Percentiles rank a stretch among this genome's conserved stretches.
phyloP scores from a whole-genome alignment of 2,329 filamentous ascomycete genomes.

The Colletotrichum costaricense region DNA sequence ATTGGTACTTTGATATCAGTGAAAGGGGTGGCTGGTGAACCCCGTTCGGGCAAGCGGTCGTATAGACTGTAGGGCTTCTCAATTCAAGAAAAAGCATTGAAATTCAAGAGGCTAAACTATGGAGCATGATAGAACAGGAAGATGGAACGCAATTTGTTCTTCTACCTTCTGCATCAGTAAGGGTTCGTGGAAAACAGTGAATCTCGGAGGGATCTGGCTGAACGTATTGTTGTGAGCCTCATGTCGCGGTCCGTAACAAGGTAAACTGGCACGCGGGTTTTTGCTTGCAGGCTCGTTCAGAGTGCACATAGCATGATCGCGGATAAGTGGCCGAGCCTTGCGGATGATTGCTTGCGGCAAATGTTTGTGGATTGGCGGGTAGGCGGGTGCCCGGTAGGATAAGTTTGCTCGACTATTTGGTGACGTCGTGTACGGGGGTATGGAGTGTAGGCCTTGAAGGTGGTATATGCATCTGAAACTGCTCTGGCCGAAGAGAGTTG shows the following conservation, averaged over 20 bases:
- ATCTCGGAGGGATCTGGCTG: no score
- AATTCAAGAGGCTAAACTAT: no score
- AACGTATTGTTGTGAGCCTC: background rate
- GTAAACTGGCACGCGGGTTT: background rate
- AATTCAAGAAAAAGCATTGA: no score
- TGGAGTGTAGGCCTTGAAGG: background rate
- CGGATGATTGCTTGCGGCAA: background rate
- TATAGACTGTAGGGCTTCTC: no score
- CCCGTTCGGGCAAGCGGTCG: no score
- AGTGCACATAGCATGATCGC: background rate
- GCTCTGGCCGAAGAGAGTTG: background rate
- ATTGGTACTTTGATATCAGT: no score
- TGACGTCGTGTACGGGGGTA: background rate
- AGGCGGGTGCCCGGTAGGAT: background rate
- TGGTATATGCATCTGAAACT: background rate
- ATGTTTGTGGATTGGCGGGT: background rate
- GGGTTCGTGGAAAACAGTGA: no score
- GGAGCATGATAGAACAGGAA: no score
- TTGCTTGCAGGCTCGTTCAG: background rate
- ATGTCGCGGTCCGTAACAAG: background rate
- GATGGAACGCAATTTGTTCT: no score
- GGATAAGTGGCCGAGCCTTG: no score
- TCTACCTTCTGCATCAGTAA: no score
- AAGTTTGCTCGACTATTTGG: background rate
- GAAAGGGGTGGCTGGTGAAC: no score